Conservation (phyloP, 169 alveolate species). For the Cryptosporidium viatorum region DNA sequence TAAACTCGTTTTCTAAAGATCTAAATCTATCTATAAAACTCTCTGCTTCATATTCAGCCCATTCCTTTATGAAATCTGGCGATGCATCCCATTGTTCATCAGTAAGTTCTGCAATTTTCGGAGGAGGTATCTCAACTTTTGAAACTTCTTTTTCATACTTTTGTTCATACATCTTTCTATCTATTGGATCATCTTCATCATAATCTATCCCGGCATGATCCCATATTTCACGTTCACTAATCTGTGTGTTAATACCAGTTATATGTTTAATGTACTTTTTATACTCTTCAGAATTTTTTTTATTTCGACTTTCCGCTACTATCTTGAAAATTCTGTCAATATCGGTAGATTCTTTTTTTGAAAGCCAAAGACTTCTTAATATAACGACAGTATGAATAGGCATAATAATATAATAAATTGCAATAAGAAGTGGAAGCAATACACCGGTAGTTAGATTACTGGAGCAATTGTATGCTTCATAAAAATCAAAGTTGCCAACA, state of each 20-base stretch:
- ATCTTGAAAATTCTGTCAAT: slow-evolving; percentile 36
- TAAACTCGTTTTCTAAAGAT: slow-evolving; percentile 30
- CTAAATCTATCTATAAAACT: slow-evolving; percentile 71
- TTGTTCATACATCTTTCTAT: slow-evolving; percentile 33
- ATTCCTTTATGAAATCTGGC: slow-evolving; percentile 57
- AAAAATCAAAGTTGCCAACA: slow-evolving; percentile 46
- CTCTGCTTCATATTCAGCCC: slow-evolving; percentile 75
- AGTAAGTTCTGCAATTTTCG: slow-evolving; percentile 61
- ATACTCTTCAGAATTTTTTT: slow-evolving; percentile 25
- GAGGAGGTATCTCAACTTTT: slow-evolving; percentile 11
- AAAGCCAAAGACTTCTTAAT: slow-evolving; percentile 65
- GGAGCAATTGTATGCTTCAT: slow-evolving; percentile 29
- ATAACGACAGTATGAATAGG: slow-evolving; percentile 43
- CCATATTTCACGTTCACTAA: slow-evolving; percentile 66
- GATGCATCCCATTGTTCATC: slow-evolving; percentile 75
- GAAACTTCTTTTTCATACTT: slow-evolving; percentile 2
- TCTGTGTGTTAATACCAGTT: slow-evolving; percentile 34
- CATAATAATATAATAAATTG: slow-evolving; percentile 25
- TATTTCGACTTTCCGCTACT: slow-evolving; percentile 29
- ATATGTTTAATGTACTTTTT: slow-evolving; percentile 33
- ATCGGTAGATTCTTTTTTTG: slow-evolving; percentile 61
- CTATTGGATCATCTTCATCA: slow-evolving; percentile 66
- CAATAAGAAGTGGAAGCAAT: slow-evolving; percentile 34
- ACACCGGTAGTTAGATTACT: slow-evolving; percentile 15
- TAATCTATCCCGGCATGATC: slow-evolving; percentile 70